Evolutionary conservation across 1,284 basidiomycete genomes (phyloP).

Genomic region (Hemileia vastatrix): DNA sequence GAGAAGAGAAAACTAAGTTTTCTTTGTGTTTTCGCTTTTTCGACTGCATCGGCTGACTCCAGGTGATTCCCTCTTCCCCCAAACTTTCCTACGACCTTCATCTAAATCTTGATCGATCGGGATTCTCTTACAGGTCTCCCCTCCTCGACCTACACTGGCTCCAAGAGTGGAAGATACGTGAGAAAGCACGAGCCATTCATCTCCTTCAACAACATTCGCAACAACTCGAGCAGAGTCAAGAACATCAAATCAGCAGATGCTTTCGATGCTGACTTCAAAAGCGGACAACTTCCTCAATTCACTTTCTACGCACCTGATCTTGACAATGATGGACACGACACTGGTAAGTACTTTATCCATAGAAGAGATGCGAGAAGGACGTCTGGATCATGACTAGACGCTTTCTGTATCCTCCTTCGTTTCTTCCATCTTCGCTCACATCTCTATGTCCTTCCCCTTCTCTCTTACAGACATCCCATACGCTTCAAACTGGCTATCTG

Average conservation of each 20-base stretch:
- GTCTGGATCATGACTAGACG: no score
- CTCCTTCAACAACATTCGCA: slow-evolving; percentile 14
- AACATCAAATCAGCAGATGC: slow-evolving; percentile 5
- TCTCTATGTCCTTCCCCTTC: neutral
- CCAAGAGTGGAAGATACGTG: slow-evolving; percentile 9
- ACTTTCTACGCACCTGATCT: slow-evolving; percentile 4
- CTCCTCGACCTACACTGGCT: slow-evolving; percentile 6
- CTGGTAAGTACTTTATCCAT: slow-evolving; percentile 5
- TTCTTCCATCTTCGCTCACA: neutral
- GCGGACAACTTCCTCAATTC: slow-evolving; percentile 8
- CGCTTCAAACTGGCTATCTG: neutral
- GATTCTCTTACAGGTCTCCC: neutral
- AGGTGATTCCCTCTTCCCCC: neutral
- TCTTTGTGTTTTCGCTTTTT: no score
- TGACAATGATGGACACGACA: slow-evolving; percentile 8
- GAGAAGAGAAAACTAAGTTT: no score
- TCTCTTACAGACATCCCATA: neutral
- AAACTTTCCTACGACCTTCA: neutral
- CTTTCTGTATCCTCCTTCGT: no score
- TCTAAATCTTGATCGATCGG: neutral
- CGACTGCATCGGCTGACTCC: no score
- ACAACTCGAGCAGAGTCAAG: neutral
- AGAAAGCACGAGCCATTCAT: slow-evolving; percentile 21
- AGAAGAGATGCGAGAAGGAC: no score
- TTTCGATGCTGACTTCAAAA: slow-evolving; percentile 11